phyloP scores from a whole-genome alignment of 768 basidiomycete genomes.

The Psilocybe tampanensis region DNA sequence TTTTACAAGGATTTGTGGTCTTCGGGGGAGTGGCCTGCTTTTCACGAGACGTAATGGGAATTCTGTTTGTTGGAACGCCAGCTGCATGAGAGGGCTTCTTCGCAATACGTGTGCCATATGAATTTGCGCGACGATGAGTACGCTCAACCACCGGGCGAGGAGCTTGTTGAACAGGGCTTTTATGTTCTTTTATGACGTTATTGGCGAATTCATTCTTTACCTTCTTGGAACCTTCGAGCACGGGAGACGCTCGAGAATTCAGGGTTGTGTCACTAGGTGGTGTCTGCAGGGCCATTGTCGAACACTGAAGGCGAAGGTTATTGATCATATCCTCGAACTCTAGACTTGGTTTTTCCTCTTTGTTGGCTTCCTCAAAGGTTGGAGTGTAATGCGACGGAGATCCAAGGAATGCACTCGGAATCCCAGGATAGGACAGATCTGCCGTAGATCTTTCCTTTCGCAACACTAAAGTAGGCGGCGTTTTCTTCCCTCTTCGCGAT shows the following conservation, averaged over 20 bases:
- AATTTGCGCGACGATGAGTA: neutral
- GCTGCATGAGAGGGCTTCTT: too few relatives aligned
- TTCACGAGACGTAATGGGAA: too few relatives aligned
- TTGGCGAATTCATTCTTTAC: constrained; percentile 42
- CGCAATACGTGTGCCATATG: neutral
- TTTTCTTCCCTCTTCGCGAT: constrained; percentile 38
- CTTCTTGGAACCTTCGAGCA: neutral
- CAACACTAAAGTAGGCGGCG: constrained; percentile 31
- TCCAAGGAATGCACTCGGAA: constrained; percentile 47
- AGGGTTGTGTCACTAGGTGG: constrained; percentile 14
- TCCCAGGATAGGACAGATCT: constrained; percentile 37
- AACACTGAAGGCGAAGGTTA: constrained; percentile 43
- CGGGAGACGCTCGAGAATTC: constrained; percentile 15
- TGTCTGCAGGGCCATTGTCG: constrained; percentile 18
- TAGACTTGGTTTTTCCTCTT: constrained; percentile 29
- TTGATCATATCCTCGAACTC: constrained; percentile 46
- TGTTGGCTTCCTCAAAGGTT: constrained; percentile 17
- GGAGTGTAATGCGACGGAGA: constrained; percentile 40
- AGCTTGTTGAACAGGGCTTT: neutral
- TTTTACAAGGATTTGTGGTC: too few relatives aligned
- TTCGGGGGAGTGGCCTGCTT: too few relatives aligned
- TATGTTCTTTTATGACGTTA: constrained; percentile 15
- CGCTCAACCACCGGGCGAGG: neutral
- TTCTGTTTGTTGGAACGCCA: too few relatives aligned
- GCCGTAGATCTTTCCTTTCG: constrained; percentile 16